A percentile compares a stretch with the other conserved stretches of the same genome.
Conservation (phyloP, 345 rosid species). For the Salix exigua region DNA sequence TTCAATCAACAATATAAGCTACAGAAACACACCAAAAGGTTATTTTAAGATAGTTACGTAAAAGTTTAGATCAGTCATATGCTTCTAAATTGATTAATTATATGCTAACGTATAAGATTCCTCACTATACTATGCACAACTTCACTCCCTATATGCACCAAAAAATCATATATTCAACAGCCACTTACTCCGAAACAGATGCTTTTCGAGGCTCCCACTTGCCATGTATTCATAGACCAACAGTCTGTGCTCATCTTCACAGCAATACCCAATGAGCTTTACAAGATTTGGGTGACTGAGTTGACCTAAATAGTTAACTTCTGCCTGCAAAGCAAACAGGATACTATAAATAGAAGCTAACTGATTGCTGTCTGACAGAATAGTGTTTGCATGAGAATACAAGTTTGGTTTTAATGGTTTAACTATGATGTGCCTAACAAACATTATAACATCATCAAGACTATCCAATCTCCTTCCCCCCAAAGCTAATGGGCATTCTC, state of each 20-base stretch:
- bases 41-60: background rate
- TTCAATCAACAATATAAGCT: background rate
- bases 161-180: background rate
- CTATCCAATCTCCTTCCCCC: background rate
- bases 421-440: background rate
- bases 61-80: background rate
- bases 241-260: constrained; percentile 90
- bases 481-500: background rate
- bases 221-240: constrained; percentile 94
- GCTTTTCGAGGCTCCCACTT: constrained; percentile 86
- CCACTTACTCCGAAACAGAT: constrained; percentile 90
- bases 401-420: background rate
- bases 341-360: background rate
- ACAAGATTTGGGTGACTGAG: constrained; percentile 90
- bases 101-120: background rate
- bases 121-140: background rate
- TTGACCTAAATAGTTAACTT: constrained; percentile 90
- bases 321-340: constrained; percentile 59
- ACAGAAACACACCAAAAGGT: background rate
- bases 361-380: background rate
- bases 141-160: background rate
- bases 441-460: background rate
- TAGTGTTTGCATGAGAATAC: background rate
- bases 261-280: constrained; percentile 95
- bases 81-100: background rate